Evolutionary conservation across 202 grass and related monocot species (phyloP).

Genomic region (Setaria viridis): DNA sequence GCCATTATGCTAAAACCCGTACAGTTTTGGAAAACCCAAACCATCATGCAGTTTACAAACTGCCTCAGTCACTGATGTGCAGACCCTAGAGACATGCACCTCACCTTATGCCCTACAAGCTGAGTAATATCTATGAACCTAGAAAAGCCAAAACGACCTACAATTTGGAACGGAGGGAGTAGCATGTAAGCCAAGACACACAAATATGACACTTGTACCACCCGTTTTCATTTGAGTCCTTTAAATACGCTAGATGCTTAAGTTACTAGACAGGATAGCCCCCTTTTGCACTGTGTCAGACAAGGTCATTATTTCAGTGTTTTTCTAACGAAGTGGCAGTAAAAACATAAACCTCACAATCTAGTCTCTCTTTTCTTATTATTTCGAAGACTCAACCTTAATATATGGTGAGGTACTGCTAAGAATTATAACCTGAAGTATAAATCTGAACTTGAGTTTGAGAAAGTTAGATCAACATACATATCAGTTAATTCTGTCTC

Average conservation of each 20-base stretch:
- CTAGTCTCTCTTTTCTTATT: background rate
- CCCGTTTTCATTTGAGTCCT: background rate
- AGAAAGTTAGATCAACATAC: background rate
- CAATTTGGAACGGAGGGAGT: too few species aligned
- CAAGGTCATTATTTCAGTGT: background rate
- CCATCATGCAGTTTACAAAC: background rate
- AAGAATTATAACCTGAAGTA: background rate
- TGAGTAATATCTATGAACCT: background rate
- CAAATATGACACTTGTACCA: background rate
- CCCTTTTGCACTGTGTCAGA: background rate
- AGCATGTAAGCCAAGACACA: background rate
- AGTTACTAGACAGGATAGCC: background rate
- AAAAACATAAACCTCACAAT: constrained; percentile 8
- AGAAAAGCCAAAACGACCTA: too few species aligned
- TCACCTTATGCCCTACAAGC: background rate
- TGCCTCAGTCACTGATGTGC: background rate
- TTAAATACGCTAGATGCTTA: background rate
- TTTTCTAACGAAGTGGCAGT: constrained; percentile 6
- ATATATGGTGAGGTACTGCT: background rate
- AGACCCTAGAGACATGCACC: background rate
- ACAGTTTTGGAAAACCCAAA: background rate
- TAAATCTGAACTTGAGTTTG: constrained; percentile 8
- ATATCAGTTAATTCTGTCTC: background rate
- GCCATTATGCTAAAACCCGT: background rate
- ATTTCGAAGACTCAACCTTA: too few species aligned